A percentile compares a stretch with the other conserved stretches of the same genome.
Evolutionary conservation across 1,139 yeast species (phyloP).

Genomic region (Lodderomyces oxycetoniae): DNA sequence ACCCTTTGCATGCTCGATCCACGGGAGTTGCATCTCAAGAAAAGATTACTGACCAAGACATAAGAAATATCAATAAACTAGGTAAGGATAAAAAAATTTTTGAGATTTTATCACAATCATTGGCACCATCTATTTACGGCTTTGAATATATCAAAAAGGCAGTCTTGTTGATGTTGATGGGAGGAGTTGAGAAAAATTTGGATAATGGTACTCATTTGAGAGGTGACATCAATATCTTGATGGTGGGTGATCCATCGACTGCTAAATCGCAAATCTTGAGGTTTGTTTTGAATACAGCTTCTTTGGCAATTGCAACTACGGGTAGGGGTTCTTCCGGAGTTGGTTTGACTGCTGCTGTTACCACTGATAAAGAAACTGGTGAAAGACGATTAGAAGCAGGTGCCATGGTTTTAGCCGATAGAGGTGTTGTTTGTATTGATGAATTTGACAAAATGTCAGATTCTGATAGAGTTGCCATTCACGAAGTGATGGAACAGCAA

Average conservation of each 20-base stretch:
- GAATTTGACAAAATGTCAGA: slow-evolving; percentile 98
- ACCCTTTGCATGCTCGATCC: slow-evolving; percentile 82
- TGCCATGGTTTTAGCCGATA: slow-evolving; percentile 97
- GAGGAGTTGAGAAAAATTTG: slow-evolving; percentile 92
- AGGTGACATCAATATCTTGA: slow-evolving; percentile 91
- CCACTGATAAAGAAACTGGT: slow-evolving; percentile 94
- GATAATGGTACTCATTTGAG: slow-evolving; percentile 95
- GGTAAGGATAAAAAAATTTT: slow-evolving; percentile 66
- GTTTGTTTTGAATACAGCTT: slow-evolving; percentile 90
- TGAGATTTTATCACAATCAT: slow-evolving; percentile 73
- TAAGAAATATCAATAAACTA: slow-evolving; percentile 78
- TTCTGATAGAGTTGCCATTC: slow-evolving; percentile 94
- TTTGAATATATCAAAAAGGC: slow-evolving; percentile 90
- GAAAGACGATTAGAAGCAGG: slow-evolving; percentile 97
- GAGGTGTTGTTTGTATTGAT: slow-evolving; percentile 97
- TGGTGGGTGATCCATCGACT: slow-evolving; percentile 99
- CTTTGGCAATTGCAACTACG: slow-evolving; percentile 95
- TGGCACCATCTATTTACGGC: slow-evolving; percentile 96
- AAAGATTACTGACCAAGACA: slow-evolving; percentile 73
- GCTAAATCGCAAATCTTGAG: slow-evolving; percentile 95
- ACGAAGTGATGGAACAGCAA: slow-evolving; percentile 99
- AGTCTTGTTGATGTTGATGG: slow-evolving; percentile 80
- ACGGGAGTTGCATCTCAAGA: slow-evolving; percentile 80
- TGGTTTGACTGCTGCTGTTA: slow-evolving; percentile 98
- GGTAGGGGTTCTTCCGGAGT: slow-evolving; percentile 99